Evolutionary conservation across 345 rosid genomes (phyloP).

Genomic region (Citrus cavaleriei): DNA sequence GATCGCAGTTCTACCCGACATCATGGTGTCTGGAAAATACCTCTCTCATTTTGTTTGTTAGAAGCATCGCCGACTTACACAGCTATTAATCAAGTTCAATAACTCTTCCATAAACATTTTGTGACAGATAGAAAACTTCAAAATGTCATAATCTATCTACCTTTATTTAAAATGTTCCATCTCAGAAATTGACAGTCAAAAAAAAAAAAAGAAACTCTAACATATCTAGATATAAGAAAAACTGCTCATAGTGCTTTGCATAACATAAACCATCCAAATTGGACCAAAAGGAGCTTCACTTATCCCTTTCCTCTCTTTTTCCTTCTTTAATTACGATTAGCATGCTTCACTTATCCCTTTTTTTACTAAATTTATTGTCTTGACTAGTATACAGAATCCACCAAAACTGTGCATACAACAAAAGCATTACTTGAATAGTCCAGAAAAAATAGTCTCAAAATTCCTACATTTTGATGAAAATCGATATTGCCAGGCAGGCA

Average conservation of each 20-base stretch:
- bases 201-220: background rate
- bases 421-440: background rate
- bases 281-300: background rate
- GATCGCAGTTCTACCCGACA: too few species aligned
- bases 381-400: background rate
- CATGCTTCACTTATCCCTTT: background rate
- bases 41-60: background rate
- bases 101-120: background rate
- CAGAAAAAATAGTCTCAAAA: background rate
- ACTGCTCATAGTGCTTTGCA: background rate
- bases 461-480: background rate
- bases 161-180: background rate
- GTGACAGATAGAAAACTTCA: background rate
- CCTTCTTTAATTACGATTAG: background rate
- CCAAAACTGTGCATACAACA: background rate
- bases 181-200: background rate
- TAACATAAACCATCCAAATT: background rate
- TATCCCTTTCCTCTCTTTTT: background rate
- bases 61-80: background rate
- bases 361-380: background rate
- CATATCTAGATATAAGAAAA: background rate
- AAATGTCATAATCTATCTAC: background rate
- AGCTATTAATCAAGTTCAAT: background rate
- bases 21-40: too few species aligned
- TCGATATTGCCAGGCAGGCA: background rate